Evolutionary conservation across 164 flowering plant species (phyloP), one percentile per base, ranked within the genome.

Genomic region (Platanus orientalis): DNA sequence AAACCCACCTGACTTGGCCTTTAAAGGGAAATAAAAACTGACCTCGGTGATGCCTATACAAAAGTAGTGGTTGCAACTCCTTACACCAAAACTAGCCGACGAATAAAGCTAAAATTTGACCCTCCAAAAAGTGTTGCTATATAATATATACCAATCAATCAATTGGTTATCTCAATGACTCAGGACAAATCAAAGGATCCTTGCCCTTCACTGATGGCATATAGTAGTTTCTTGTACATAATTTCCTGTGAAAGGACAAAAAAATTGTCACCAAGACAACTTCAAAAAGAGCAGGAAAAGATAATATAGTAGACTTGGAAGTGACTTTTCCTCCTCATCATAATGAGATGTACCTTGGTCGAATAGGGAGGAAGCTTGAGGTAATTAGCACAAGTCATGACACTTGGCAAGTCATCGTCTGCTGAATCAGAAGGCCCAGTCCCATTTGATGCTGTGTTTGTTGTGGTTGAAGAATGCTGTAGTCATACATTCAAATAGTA

Each of bases 381-480:
- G 80, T 95, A 95, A 81, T 95, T 95, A 48, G 99, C 99, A 78
- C 99, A 95, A 0, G 99, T 95, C 99, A 92, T 95, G 61, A 95
- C 99, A 72, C 99, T 95, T 1, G 99, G 99, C 79, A 95, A 78
- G 70, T 94, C 97, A 64, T 86, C 93, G 64, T 94, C 99, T 7
- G 90, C 99, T 28, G 89, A 70, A 73, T 94, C 97, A 9, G 87
- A 79, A 65, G 81, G 69, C 28, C 85, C 94, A 17, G 78, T 75
- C 12, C 85, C 96, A 71, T 83, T 91, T n/a, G 82, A 23, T 28
- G 83, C 78, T 7, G 80, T 65, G 62, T 70, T 86, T 45, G 67
- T 74, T 1, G 80, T 60, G 0, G 80, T 71, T 6, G 97, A 89
- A 16, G 99, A 86, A 78, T 79, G 96, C 97, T 94, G 87, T 69